These are phyloP conservation scores for Penicillium occitanis DNA, from an alignment of 2,329 filamentous ascomycete species.

Conservation along the genomic window DNA sequence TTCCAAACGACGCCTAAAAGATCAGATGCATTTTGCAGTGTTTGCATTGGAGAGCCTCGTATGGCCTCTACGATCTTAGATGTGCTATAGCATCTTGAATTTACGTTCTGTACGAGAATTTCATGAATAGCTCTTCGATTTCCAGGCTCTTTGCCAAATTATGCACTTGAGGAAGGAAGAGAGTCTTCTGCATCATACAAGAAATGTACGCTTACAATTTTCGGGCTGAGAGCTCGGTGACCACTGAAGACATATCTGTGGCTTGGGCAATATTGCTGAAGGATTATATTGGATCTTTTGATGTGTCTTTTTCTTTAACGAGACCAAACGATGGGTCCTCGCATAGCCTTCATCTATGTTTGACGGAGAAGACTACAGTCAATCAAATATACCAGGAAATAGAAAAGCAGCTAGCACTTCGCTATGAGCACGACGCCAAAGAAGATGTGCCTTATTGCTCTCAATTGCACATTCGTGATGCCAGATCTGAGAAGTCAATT, in stretches of 20 bases:
- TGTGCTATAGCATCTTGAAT: background rate
- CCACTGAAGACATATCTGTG: background rate
- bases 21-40: background rate
- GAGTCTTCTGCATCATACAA: background rate
- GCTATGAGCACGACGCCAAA: background rate
- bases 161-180: background rate
- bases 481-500: background rate
- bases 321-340: background rate
- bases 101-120: background rate
- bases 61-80: background rate
- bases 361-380: background rate
- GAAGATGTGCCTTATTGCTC: background rate
- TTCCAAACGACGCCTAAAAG: background rate
- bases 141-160: background rate
- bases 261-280: constrained; percentile 16
- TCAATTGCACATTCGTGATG: background rate
- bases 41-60: background rate
- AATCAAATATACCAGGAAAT: background rate
- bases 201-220: background rate
- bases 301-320: background rate
- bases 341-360: background rate
- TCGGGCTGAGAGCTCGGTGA: background rate
- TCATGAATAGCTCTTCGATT: background rate
- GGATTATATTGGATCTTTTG: constrained; percentile 14
- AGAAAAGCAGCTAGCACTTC: background rate